These are phyloP conservation scores for Diplosphaera chodatii DNA, from an alignment of 139 green algal genomes.

Conservation along the genomic window DNA sequence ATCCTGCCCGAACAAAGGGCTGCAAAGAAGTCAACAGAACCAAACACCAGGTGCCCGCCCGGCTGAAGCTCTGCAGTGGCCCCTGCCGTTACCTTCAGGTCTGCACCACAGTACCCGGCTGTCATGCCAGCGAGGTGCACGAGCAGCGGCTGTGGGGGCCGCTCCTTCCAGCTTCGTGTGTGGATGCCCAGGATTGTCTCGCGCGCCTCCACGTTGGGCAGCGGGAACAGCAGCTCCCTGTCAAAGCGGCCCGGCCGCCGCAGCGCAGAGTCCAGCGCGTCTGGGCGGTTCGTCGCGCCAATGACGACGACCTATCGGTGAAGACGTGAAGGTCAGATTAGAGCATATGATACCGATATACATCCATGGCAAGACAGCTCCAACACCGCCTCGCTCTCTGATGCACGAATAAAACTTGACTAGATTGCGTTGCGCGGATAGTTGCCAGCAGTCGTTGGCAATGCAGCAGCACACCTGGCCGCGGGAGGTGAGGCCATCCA, in stretches of 20 bases:
- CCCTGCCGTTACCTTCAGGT: constrained; percentile 91
- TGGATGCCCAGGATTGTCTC: constrained; percentile 88
- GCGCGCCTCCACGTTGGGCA: constrained; percentile 58
- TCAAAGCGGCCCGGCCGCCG: constrained; percentile 70
- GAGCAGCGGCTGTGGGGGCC: constrained; percentile 42
- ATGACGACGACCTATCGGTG: constrained; percentile 68
- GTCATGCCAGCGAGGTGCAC: constrained; percentile 59
- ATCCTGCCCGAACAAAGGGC: too few relatives aligned
- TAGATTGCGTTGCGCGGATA: too few relatives aligned
- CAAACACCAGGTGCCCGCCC: too few relatives aligned
- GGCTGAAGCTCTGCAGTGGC: too few relatives aligned
- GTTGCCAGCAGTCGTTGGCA: too few relatives aligned
- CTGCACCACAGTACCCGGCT: constrained; percentile 89
- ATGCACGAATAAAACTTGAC: too few relatives aligned
- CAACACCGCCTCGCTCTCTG: too few relatives aligned
- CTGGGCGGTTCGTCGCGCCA: constrained; percentile 71
- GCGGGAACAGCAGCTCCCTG: constrained; percentile 68
- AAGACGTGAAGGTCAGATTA: too few relatives aligned
- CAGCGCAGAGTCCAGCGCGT: constrained; percentile 70
- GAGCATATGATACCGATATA: too few relatives aligned
- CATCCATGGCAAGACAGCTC: too few relatives aligned
- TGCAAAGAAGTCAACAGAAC: too few relatives aligned
- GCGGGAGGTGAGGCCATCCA: constrained; percentile 88
- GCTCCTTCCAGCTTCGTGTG: constrained; percentile 69
- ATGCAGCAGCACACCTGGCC: constrained; percentile 44